These are phyloP conservation scores for Claviceps citrina DNA, from an alignment of 2,329 filamentous ascomycete genomes.

Conservation along the genomic window DNA sequence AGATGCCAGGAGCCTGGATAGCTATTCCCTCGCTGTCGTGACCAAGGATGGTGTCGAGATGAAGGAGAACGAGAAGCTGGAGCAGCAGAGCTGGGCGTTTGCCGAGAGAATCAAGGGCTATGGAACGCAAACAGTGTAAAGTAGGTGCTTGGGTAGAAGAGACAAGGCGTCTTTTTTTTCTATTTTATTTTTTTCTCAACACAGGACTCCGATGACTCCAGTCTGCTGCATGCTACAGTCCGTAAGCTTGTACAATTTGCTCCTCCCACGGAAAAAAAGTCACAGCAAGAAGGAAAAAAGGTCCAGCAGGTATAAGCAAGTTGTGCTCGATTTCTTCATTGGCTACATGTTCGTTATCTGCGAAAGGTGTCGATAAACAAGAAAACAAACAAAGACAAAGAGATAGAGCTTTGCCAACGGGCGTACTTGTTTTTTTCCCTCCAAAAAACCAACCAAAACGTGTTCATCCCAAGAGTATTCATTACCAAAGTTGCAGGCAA, in stretches of 20 bases:
- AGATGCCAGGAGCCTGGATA: conserved; percentile 81
- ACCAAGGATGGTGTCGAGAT: conserved; percentile 80
- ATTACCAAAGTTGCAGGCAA: conserved; percentile 7
- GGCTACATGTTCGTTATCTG: no score
- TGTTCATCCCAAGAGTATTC: background rate
- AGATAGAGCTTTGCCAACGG: no score
- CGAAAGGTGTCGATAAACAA: no score
- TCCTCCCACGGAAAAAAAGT: no score
- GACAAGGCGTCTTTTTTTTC: background rate
- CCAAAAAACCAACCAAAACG: background rate
- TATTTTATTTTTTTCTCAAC: background rate
- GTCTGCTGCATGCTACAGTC: no score
- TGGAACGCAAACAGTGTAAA: conserved; percentile 57
- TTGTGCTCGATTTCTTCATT: no score
- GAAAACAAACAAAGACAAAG: no score
- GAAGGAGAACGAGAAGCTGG: conserved; percentile 71
- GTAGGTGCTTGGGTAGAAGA: background rate
- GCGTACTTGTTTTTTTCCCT: background rate
- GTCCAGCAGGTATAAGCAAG: no score
- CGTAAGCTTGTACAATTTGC: no score
- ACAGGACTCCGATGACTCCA: no score
- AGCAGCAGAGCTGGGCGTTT: conserved; percentile 96
- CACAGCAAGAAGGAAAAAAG: no score
- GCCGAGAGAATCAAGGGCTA: conserved; percentile 90
- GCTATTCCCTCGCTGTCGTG: conserved; percentile 80